These are phyloP conservation scores for Naganishia kalamii DNA, from an alignment of 768 basidiomycete genomes.

Conservation along the genomic window DNA sequence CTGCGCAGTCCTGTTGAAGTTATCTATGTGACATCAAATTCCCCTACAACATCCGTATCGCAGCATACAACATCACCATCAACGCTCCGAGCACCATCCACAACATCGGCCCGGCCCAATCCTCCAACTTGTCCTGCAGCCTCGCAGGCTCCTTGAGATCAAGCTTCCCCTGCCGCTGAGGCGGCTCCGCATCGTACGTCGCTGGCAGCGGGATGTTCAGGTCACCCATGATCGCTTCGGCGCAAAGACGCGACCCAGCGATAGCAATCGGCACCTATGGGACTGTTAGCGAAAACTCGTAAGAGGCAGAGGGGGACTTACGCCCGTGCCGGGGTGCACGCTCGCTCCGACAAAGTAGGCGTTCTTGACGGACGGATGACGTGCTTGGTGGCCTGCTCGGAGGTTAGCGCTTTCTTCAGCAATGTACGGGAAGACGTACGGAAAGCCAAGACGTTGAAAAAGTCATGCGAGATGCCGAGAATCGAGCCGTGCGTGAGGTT, in stretches of 20 bases:
- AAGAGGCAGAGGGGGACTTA: background rate
- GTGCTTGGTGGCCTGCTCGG: slow-evolving; percentile 33
- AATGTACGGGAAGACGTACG: slow-evolving; percentile 15
- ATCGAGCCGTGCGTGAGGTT: slow-evolving; percentile 50
- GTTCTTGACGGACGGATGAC: slow-evolving; percentile 43
- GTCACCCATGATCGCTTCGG: slow-evolving; percentile 45
- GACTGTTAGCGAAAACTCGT: background rate
- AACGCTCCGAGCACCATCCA: slow-evolving; percentile 7
- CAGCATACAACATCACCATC: background rate
- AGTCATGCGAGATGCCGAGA: slow-evolving; percentile 48
- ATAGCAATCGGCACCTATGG: slow-evolving; percentile 46
- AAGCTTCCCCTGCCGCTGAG: background rate
- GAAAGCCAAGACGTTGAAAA: slow-evolving; percentile 47
- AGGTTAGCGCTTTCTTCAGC: background rate
- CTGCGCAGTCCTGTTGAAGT: no score
- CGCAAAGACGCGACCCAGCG: slow-evolving; percentile 47
- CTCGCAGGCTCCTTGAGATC: slow-evolving; percentile 12
- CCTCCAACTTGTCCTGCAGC: slow-evolving; percentile 16
- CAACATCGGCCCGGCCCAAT: background rate
- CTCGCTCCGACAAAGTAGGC: slow-evolving; percentile 51
- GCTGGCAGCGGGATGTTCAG: slow-evolving; percentile 31
- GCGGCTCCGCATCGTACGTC: slow-evolving; percentile 18
- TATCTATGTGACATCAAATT: no score
- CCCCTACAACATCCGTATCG: no score
- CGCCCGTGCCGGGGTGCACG: slow-evolving; percentile 50